phyloP scores from a whole-genome alignment of 495 filamentous ascomycete genomes.

The Penicillium lividum region DNA sequence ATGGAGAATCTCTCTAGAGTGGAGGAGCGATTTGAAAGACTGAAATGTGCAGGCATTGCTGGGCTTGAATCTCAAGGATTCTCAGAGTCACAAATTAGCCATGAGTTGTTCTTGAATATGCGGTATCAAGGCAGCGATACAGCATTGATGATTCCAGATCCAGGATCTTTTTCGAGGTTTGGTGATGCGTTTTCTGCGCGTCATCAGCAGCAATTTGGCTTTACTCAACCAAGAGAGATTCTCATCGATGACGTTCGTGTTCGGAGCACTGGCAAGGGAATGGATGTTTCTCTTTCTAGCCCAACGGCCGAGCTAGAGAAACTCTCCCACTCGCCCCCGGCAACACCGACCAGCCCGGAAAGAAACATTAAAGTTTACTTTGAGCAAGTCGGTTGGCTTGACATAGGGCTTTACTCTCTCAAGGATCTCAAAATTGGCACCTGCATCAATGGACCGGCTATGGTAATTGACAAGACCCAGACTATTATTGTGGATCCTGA shows the following conservation, averaged over 20 bases:
- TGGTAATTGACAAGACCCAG: conserved; percentile 90
- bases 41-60: background rate
- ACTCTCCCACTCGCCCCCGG: conserved; percentile 33
- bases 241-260: conserved; percentile 86
- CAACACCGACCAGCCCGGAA: background rate
- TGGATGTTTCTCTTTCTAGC: conserved; percentile 3
- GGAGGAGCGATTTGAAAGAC: conserved; percentile 5
- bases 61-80: conserved; percentile 24
- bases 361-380: conserved; percentile 23
- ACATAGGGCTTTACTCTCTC: conserved; percentile 79
- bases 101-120: conserved; percentile 45
- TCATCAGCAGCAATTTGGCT: conserved; percentile 90
- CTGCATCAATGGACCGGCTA: conserved; percentile 75
- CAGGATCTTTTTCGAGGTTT: conserved; percentile 23
- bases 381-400: conserved; percentile 63
- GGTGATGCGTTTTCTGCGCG: conserved; percentile 79
- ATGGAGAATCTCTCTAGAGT: conserved; percentile 6
- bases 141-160: conserved; percentile 43
- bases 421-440: conserved; percentile 67
- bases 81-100: conserved; percentile 20
- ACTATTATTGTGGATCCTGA: conserved; percentile 86
- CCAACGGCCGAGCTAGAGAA: conserved; percentile 62
- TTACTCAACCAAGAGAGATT: conserved; percentile 82
- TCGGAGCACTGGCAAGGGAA: conserved; percentile 66
- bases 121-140: conserved; percentile 48